These are phyloP conservation scores for Zygosaccharomyces rouxii DNA, from an alignment of 805 yeast genomes.

Conservation along the genomic window DNA sequence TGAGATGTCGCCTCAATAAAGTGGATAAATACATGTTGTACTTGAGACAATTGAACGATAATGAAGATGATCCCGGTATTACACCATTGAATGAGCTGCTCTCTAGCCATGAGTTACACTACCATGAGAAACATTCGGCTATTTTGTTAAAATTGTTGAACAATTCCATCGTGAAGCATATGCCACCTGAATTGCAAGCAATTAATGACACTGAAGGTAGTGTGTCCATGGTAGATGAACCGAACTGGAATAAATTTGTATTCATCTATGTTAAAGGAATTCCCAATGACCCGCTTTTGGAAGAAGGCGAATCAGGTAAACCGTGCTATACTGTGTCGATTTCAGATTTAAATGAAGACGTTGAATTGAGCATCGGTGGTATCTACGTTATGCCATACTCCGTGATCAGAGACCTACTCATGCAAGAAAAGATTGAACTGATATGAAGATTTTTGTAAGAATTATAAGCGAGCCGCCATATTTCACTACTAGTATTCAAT, in stretches of 20 bases:
- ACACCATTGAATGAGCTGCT: slow-evolving; percentile 34
- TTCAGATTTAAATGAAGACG: slow-evolving; percentile 46
- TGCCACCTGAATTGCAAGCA: slow-evolving; percentile 67
- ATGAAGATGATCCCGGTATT: slow-evolving; percentile 25
- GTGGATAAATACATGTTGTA: slow-evolving; percentile 66
- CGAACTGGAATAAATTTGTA: slow-evolving; percentile 73
- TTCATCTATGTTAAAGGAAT: slow-evolving; percentile 43
- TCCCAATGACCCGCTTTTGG: slow-evolving; percentile 34
- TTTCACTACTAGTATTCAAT: background rate
- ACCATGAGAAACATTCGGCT: slow-evolving; percentile 65
- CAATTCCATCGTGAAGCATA: slow-evolving; percentile 55
- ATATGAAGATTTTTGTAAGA: slow-evolving; percentile 26
- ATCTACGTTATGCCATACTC: slow-evolving; percentile 72
- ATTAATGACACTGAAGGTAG: slow-evolving; percentile 71
- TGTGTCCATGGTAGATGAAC: slow-evolving; percentile 71
- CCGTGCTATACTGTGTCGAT: slow-evolving; percentile 37
- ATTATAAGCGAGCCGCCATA: background rate
- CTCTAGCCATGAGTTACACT: slow-evolving; percentile 56
- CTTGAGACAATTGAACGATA: slow-evolving; percentile 42
- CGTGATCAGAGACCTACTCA: slow-evolving; percentile 41
- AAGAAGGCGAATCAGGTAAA: slow-evolving; percentile 38
- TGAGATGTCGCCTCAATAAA: slow-evolving; percentile 71
- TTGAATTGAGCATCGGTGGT: slow-evolving; percentile 57
- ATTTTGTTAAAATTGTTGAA: slow-evolving; percentile 63
- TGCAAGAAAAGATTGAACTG: slow-evolving; percentile 41